Conservation (phyloP, 164 flowering plant species). For the Amborella trichopoda region DNA sequence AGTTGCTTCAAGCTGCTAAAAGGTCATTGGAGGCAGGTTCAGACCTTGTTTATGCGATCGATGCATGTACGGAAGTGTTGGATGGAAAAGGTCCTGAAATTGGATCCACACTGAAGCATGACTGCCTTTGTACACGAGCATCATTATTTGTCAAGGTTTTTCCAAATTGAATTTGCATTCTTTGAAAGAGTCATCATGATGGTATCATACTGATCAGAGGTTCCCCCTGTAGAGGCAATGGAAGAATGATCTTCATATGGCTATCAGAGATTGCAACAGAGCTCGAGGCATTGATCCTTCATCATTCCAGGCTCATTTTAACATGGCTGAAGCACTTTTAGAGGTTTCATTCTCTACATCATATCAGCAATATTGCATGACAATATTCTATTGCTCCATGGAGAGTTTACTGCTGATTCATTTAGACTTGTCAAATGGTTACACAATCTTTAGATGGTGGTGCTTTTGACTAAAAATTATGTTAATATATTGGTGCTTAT, state of each 20-base stretch:
- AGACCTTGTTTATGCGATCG: conserved; percentile 56
- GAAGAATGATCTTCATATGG: conserved; percentile 94
- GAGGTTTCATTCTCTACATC: conserved; percentile 28
- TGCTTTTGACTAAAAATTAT: too few species aligned
- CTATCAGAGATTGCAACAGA: conserved; percentile 70
- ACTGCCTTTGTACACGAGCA: conserved; percentile 73
- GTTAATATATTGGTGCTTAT: neutral
- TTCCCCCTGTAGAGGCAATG: conserved; percentile 56
- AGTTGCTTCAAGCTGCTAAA: conserved; percentile 51
- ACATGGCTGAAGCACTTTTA: conserved; percentile 68
- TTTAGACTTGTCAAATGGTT: neutral
- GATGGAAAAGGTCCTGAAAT: conserved; percentile 49
- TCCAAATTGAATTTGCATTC: neutral
- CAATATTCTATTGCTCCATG: neutral
- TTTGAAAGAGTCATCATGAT: neutral
- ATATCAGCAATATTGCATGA: neutral
- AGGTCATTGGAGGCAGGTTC: conserved; percentile 36
- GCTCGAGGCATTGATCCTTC: conserved; percentile 54
- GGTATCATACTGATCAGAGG: neutral
- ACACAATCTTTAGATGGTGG: neutral
- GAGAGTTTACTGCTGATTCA: conserved; percentile 1
- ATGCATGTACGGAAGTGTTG: conserved; percentile 81
- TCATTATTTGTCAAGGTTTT: conserved; percentile 79
- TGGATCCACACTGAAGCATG: conserved; percentile 38
- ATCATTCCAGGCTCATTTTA: conserved; percentile 50